Evolutionary conservation across 345 rosid genomes (phyloP).

Genomic region (Syzygium oleosum): DNA sequence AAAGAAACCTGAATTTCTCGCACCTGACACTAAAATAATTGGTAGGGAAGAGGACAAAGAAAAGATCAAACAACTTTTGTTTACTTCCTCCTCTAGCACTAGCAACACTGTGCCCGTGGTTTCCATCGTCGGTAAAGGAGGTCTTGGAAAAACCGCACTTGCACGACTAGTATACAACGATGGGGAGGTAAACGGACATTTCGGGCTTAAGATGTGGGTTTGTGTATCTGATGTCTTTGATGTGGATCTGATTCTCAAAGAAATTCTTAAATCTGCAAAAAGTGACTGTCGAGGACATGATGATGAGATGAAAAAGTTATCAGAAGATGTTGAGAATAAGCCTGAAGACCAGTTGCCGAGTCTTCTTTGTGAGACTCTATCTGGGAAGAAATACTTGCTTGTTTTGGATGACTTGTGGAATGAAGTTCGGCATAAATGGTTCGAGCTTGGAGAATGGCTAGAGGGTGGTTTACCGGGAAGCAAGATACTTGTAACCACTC

Average conservation of each 20-base stretch:
- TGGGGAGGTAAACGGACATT: fast-evolving
- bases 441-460: too few species aligned
- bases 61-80: neutral
- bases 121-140: neutral
- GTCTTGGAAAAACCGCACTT: neutral
- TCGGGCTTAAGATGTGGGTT: neutral
- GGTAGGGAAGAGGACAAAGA: neutral
- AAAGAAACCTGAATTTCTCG: neutral
- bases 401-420: too few species aligned
- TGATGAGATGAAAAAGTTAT: too few species aligned
- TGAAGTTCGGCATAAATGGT: too few species aligned
- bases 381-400: neutral
- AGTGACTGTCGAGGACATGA: neutral
- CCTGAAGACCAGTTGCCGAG: fast-evolving
- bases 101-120: neutral
- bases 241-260: neutral
- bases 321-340: neutral
- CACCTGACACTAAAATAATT: neutral
- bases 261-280: neutral
- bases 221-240: neutral
- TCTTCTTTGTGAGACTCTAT: neutral
- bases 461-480: too few species aligned
- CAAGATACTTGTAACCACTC: too few species aligned
- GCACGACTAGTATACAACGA: neutral
- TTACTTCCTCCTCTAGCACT: neutral